Base-by-base conservation (phyloP, 2,329 filamentous ascomycete species). In the Sclerotiophoma versabilis region DNA sequence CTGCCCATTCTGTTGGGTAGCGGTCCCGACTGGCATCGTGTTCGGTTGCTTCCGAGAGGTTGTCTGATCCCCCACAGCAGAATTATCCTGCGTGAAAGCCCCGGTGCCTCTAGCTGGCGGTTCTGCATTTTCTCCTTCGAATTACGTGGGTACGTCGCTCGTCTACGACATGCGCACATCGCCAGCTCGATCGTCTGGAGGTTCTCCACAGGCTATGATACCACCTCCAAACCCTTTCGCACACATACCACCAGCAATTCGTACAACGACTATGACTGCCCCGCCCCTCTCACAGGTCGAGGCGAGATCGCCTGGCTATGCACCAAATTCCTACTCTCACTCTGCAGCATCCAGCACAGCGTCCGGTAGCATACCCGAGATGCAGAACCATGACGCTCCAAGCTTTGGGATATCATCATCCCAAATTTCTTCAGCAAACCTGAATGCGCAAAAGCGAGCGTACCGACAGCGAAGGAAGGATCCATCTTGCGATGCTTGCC, bases 401-500 rank as follows among this genome's bases (percentile, higher is more conserved):
- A 53, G 46, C 34, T 33, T 80, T 75, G 77, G 66, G 59, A 76
- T 76, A 64, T 80, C 67, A 50, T 79, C 62, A 27, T 76, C 62
- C 38, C 76, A 69, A 63, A 76, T 71, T 41, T 75, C 71, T 20
- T 75, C 79, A 20, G 79, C 83, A 30, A 82, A 81, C 65, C 74
- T 84, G 61, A 89, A 90, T 64, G 85, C 89, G 26, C 92, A 96
- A 75, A 98, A 98, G 76, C 83, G 95, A 71, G 93, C 95, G 2
- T 99, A 98, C 78, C 87, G 95, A 20, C 95, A 99, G 75, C 83
- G 95, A 63, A 85, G 95, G 64, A 99, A 99, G 73, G 95, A 99
- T 68, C 95, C 95, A 1, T 98, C 92, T 70, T 99, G 95, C 75
- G 95, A 99, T 80, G 95, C 95, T 44, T 99, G 95, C 74, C 86